Conservation (phyloP, 176 grass and related monocot species). For the maize (Zea mays) region DNA sequence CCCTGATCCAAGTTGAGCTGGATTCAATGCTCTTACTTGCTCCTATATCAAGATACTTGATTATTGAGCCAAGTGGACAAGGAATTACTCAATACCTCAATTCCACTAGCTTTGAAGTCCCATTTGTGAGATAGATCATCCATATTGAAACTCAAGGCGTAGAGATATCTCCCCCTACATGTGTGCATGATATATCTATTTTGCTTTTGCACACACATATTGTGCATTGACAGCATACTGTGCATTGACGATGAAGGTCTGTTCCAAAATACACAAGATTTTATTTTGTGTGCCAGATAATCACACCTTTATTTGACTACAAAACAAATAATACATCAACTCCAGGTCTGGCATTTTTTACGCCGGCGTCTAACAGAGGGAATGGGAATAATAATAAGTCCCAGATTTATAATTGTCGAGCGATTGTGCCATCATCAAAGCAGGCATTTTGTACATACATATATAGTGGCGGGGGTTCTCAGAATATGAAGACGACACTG, state of each 20-base stretch:
- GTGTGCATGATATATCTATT: too few species aligned
- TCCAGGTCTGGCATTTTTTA: constrained; percentile 29
- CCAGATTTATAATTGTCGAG: constrained; percentile 26
- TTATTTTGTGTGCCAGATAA: constrained; percentile 40
- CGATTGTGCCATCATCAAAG: constrained; percentile 37
- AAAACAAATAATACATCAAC: constrained; percentile 42
- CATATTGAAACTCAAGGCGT: too few species aligned
- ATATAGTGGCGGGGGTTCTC: constrained; percentile 10
- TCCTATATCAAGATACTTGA: too few species aligned
- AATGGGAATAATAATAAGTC: constrained; percentile 27
- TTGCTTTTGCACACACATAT: too few species aligned
- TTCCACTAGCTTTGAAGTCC: too few species aligned
- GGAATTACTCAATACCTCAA: too few species aligned
- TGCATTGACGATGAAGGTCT: neutral
- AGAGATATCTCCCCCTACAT: too few species aligned
- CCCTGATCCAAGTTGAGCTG: too few species aligned
- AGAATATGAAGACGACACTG: constrained; percentile 94
- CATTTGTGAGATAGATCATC: too few species aligned
- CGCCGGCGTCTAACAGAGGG: constrained; percentile 14
- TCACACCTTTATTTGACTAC: constrained; percentile 53
- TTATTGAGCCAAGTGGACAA: too few species aligned
- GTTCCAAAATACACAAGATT: constrained; percentile 30
- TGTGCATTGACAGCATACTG: constrained; percentile 34
- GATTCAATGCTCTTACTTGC: too few species aligned
- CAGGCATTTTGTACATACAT: constrained; percentile 53